These are phyloP conservation scores for Lindgomyces ingoldianus DNA, from an alignment of 495 filamentous ascomycete genomes.

Conservation along the genomic window DNA sequence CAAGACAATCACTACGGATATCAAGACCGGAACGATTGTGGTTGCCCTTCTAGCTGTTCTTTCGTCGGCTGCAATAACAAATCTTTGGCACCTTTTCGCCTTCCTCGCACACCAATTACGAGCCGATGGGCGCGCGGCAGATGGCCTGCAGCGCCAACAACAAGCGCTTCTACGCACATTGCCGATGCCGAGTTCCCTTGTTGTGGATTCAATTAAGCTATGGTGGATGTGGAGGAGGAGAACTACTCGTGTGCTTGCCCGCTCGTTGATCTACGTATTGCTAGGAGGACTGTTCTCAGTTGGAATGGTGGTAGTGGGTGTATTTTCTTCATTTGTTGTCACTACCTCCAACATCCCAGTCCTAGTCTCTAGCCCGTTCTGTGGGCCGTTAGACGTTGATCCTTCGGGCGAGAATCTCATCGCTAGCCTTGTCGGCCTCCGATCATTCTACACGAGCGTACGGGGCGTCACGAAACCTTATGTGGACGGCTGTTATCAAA, in stretches of 20 bases:
- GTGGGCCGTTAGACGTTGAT: constrained; percentile 3
- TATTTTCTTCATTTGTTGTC: constrained; percentile 11
- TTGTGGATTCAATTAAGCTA: constrained; percentile 9
- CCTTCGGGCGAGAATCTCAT: neutral
- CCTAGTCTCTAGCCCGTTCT: constrained; percentile 10
- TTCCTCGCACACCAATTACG: constrained; percentile 10
- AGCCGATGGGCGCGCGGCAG: neutral
- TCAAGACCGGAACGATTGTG: constrained; percentile 1
- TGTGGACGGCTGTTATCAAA: constrained; percentile 10
- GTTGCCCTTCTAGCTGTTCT: constrained; percentile 12
- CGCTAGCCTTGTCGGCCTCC: neutral
- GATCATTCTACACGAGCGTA: neutral
- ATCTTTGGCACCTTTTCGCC: constrained; percentile 13
- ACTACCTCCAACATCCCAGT: constrained; percentile 1
- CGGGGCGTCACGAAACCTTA: neutral
- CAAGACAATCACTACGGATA: constrained; percentile 23
- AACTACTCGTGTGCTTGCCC: neutral
- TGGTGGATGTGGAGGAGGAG: constrained; percentile 8
- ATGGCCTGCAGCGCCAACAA: constrained; percentile 14
- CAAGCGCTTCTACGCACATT: constrained; percentile 15
- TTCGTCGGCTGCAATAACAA: constrained; percentile 4
- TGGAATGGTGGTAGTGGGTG: neutral
- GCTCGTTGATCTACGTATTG: neutral
- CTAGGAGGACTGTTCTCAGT: neutral
- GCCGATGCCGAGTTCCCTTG: neutral